Percentiles rank a stretch among this genome's conserved stretches.
Evolutionary conservation across 768 basidiomycete genomes (phyloP).

Genomic region (Boletellus ananas): DNA sequence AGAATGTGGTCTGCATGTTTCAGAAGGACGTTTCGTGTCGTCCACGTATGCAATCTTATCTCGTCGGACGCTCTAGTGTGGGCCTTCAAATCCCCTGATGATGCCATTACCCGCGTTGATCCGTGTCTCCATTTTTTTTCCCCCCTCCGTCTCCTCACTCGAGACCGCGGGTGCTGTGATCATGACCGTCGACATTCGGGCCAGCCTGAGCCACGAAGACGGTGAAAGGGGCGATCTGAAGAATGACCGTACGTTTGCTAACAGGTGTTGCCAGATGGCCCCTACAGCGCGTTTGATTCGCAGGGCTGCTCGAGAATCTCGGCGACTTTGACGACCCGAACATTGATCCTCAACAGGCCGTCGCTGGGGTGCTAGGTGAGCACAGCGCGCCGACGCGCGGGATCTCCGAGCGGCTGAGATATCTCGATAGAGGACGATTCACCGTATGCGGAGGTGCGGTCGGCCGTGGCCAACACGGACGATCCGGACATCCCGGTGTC

Average conservation of each 20-base stretch:
- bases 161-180: not conserved
- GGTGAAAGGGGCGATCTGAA: slow-evolving; percentile 14
- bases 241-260: slow-evolving; percentile 3
- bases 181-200: slow-evolving; percentile 15
- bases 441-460: slow-evolving; percentile 35
- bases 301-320: slow-evolving; percentile 3
- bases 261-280: not conserved
- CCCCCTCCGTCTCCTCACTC: not conserved
- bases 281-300: not conserved
- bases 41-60: too few species aligned
- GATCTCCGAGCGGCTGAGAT: slow-evolving; percentile 11
- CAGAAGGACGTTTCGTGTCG: too few species aligned
- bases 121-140: not conserved
- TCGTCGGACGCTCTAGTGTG: not conserved
- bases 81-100: not conserved
- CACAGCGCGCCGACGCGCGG: not conserved
- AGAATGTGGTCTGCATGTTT: not conserved
- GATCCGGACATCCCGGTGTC: slow-evolving; percentile 60
- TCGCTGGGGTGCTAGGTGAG: slow-evolving; percentile 20
- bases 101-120: too few species aligned
- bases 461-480: slow-evolving; percentile 38
- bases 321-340: slow-evolving; percentile 37
- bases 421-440: slow-evolving; percentile 40
- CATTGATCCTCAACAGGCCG: slow-evolving; percentile 22
- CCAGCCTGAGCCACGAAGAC: slow-evolving; percentile 1